phyloP scores from a whole-genome alignment of 176 grass and related monocot species.

The Aegilops bicornis region DNA sequence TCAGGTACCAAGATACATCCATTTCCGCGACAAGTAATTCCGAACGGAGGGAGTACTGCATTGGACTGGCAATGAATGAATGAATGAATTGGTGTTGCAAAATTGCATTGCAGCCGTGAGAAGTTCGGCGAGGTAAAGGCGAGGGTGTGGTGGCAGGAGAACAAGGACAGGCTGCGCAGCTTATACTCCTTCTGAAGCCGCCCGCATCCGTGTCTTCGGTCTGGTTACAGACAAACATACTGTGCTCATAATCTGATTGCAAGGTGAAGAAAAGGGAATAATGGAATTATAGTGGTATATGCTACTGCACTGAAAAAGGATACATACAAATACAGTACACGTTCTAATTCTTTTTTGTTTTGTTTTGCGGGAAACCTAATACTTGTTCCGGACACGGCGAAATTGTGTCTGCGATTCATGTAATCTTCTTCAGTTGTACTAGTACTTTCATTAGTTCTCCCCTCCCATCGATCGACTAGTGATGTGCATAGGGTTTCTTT shows the following conservation, averaged over 20 bases:
- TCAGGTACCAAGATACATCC: background rate
- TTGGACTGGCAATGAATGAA: too few relatives aligned
- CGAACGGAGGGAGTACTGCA: too few relatives aligned
- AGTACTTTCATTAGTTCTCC: too few relatives aligned
- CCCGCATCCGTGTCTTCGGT: background rate
- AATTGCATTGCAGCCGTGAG: slow-evolving; percentile 17
- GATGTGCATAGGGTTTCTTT: too few relatives aligned
- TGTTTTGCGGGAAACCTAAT: background rate
- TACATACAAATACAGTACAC: background rate
- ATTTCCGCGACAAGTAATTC: too few relatives aligned
- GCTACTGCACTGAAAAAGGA: background rate
- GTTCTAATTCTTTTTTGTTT: too few relatives aligned
- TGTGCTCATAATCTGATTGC: background rate
- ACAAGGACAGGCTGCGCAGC: slow-evolving; percentile 17
- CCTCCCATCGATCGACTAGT: too few relatives aligned
- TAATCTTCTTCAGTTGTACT: too few relatives aligned
- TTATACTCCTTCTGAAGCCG: slow-evolving; percentile 20
- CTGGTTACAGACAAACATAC: background rate
- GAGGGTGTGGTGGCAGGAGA: slow-evolving; percentile 29
- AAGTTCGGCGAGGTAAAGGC: slow-evolving; percentile 28
- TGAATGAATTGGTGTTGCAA: background rate
- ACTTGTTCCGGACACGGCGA: background rate
- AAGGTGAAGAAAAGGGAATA: background rate
- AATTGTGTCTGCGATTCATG: background rate
- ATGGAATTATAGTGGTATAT: background rate